Base-by-base conservation (phyloP, 2,329 filamentous ascomycete species). In the Lecanosticta acicola region DNA sequence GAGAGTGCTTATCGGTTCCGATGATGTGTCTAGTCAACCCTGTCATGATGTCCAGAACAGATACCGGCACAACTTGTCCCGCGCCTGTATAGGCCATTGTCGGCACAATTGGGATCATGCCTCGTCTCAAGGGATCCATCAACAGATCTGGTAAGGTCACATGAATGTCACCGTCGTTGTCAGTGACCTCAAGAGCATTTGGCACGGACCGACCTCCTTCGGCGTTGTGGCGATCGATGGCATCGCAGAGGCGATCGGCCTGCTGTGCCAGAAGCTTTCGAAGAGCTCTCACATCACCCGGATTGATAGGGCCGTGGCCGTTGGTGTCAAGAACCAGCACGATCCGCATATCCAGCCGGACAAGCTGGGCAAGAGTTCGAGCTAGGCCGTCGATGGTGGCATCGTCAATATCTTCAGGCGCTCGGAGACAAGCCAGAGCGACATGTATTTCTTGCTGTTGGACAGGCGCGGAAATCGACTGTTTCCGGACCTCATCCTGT, bases 401-500 rank as follows among this genome's bases (percentile, higher is more conserved):
- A 48, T 89, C 78, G 57, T 86, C 77, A 38, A 94, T 75, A 1
- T 74, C 67, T 57, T 94, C 83, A 0, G 88, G 84, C 35, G 79
- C 77, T 43, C 85, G 80, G 44, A 98, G 74, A 67, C 94, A 95
- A 54, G 96, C 82, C 46, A 98, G 71, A 13, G 93, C 90, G 47
- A 95, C 75, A 65, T 95, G 87, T 14, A 86, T 66, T 26, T 70
- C 72, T 53, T 78, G 74, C 11, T 29, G 43, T 29, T 29, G 24
- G 21, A 49, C 33, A 8, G 49, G 41, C 18, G 42, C 32, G 2
- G 61, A 41, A n/a, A 58, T 55, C 41, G 68, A 47, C 49, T 67
- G 56, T 43, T 64, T 51, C 43, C 39, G 54, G 33, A 64, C 59
- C 17, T 70, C 66, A 26, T 70, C 69, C 55, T 75, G 70, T 55